Evolutionary conservation across 768 basidiomycete species (phyloP).

Genomic region (Lactifluus piperatus): DNA sequence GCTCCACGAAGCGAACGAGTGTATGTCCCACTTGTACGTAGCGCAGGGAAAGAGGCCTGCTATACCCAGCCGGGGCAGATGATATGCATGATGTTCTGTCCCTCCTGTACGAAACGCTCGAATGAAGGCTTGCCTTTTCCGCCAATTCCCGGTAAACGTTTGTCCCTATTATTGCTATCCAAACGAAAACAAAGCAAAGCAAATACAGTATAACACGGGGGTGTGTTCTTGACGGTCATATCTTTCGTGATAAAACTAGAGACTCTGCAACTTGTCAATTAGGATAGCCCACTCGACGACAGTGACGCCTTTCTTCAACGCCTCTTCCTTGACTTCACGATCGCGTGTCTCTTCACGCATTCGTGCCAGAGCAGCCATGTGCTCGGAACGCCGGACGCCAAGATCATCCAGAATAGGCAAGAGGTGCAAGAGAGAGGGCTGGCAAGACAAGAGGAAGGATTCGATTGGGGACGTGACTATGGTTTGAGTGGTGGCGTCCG

Average conservation of each 20-base stretch:
- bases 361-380: constrained; percentile 52
- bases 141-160: too few species aligned
- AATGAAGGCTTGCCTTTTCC: too few species aligned
- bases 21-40: too few species aligned
- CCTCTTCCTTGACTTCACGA: constrained; percentile 61
- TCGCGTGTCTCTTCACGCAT: constrained; percentile 60
- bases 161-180: neutral
- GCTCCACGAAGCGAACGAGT: too few species aligned
- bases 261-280: constrained; percentile 48
- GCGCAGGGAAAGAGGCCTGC: too few species aligned
- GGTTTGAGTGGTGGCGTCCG: constrained; percentile 18
- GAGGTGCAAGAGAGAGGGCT: constrained; percentile 58
- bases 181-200: neutral
- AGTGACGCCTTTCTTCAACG: constrained; percentile 57
- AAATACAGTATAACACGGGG: neutral
- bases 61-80: too few species aligned
- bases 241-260: constrained; percentile 18
- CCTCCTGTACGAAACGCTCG: too few species aligned
- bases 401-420: constrained; percentile 45
- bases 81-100: too few species aligned
- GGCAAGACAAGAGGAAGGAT: constrained; percentile 48
- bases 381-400: constrained; percentile 51
- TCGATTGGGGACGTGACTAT: constrained; percentile 39
- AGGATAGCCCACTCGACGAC: constrained; percentile 75
- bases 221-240: neutral